phyloP scores from a whole-genome alignment of 306 rosid species.

The Glycyrrhiza uralensis region DNA sequence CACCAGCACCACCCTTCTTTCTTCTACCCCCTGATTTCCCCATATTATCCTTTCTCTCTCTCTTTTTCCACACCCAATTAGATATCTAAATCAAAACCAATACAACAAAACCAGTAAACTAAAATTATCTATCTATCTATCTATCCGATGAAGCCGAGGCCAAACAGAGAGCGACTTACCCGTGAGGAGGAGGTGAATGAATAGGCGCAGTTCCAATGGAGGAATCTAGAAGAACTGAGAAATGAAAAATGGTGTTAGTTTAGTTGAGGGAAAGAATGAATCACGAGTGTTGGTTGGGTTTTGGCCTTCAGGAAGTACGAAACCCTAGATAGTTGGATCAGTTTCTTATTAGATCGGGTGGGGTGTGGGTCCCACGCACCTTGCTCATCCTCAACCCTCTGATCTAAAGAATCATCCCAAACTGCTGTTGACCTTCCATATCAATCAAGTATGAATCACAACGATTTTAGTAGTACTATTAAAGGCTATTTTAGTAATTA shows the following conservation, averaged over 20 bases:
- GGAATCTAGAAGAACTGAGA: constrained; percentile 17
- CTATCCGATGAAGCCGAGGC: constrained; percentile 12
- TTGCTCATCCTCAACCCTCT: constrained; percentile 6
- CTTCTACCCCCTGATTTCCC: constrained; percentile 92
- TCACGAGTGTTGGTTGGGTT: constrained; percentile 15
- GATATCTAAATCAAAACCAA: constrained; percentile 2
- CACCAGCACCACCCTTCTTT: constrained; percentile 93
- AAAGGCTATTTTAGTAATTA: constrained; percentile 25
- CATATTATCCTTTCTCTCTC: constrained; percentile 39
- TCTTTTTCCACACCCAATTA: neutral
- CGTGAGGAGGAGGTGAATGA: constrained; percentile 2
- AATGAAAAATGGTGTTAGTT: neutral
- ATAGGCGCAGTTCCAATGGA: constrained; percentile 8
- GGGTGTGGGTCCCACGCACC: neutral
- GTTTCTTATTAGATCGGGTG: constrained; percentile 25
- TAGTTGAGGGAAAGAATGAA: neutral
- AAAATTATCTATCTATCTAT: neutral
- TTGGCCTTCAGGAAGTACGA: constrained; percentile 17
- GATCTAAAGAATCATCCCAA: constrained; percentile 4
- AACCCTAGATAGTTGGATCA: constrained; percentile 46
- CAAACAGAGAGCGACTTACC: constrained; percentile 37
- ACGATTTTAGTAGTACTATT: too few species aligned
- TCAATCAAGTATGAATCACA: neutral
- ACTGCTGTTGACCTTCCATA: neutral
- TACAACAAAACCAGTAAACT: neutral